Conservation (phyloP, 495 filamentous ascomycete species). For the Usnea hakonensis region DNA sequence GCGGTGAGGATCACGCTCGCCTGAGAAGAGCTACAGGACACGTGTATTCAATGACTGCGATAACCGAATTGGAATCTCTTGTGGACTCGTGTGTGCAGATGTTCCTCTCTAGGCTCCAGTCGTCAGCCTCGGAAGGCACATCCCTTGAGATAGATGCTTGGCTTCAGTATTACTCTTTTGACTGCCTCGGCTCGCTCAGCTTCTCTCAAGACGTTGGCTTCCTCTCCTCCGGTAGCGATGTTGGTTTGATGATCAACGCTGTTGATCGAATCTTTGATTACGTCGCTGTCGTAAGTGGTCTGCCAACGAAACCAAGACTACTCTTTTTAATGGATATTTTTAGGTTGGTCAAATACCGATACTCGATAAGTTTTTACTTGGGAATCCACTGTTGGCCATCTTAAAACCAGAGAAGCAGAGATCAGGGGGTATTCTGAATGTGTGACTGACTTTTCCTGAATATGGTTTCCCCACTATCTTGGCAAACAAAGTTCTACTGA, state of each 20-base stretch:
- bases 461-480: background rate
- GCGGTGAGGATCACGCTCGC: slow-evolving; percentile 65
- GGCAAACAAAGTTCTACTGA: slow-evolving; percentile 23
- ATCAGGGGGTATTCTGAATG: slow-evolving; percentile 1
- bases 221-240: slow-evolving; percentile 48
- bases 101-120: slow-evolving; percentile 61
- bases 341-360: background rate
- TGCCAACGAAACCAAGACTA: background rate
- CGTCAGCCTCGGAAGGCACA: slow-evolving; percentile 30
- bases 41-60: slow-evolving; percentile 65
- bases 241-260: slow-evolving; percentile 43
- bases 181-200: slow-evolving; percentile 60
- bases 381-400: background rate
- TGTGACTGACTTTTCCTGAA: background rate
- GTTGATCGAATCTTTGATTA: slow-evolving; percentile 42
- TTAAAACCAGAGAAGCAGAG: background rate
- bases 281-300: slow-evolving; percentile 32
- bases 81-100: slow-evolving; percentile 57
- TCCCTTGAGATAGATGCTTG: slow-evolving; percentile 61
- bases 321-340: background rate
- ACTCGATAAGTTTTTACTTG: background rate
- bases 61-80: slow-evolving; percentile 70
- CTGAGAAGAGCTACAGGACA: slow-evolving; percentile 62
- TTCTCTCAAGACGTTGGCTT: slow-evolving; percentile 58
- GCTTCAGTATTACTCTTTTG: slow-evolving; percentile 75